These are phyloP conservation scores for Fusarium sp. DNA, from an alignment of 2,329 filamentous ascomycete genomes.

Conservation along the genomic window DNA sequence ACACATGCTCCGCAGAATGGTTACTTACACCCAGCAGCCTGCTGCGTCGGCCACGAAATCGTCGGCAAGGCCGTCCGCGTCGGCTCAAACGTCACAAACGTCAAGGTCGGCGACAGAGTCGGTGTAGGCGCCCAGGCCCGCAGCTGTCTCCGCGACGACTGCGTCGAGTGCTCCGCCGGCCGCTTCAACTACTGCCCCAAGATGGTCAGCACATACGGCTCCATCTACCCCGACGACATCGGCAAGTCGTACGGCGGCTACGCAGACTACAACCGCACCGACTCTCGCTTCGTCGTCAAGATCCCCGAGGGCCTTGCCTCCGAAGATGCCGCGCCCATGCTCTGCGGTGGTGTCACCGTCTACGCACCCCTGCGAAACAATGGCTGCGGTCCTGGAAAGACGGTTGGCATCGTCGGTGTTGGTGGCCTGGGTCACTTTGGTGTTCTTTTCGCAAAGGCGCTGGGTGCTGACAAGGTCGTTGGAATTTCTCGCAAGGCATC, in stretches of 20 bases:
- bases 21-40: slow-evolving; percentile 52
- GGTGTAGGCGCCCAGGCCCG: slow-evolving; percentile 72
- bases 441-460: slow-evolving; percentile 74
- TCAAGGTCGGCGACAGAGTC: slow-evolving; percentile 73
- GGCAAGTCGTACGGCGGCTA: slow-evolving; percentile 62
- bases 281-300: slow-evolving; percentile 62
- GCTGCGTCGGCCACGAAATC: slow-evolving; percentile 75
- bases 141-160: slow-evolving; percentile 63
- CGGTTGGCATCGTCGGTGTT: slow-evolving; percentile 74
- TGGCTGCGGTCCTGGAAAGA: slow-evolving; percentile 74
- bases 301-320: slow-evolving; percentile 58
- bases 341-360: slow-evolving; percentile 77
- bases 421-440: slow-evolving; percentile 78
- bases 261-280: slow-evolving; percentile 51
- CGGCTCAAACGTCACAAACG: slow-evolving; percentile 61
- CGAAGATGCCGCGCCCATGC: slow-evolving; percentile 69
- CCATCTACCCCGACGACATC: slow-evolving; percentile 62
- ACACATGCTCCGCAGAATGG: too few species aligned
- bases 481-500: slow-evolving; percentile 66
- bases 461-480: slow-evolving; percentile 71
- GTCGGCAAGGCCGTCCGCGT: slow-evolving; percentile 69
- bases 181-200: slow-evolving; percentile 58
- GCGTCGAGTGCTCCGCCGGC: slow-evolving; percentile 58
- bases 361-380: slow-evolving; percentile 72
- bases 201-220: slow-evolving; percentile 65